phyloP scores from a whole-genome alignment of 2,329 filamentous ascomycete genomes.

The Hansfordia pulvinata region DNA sequence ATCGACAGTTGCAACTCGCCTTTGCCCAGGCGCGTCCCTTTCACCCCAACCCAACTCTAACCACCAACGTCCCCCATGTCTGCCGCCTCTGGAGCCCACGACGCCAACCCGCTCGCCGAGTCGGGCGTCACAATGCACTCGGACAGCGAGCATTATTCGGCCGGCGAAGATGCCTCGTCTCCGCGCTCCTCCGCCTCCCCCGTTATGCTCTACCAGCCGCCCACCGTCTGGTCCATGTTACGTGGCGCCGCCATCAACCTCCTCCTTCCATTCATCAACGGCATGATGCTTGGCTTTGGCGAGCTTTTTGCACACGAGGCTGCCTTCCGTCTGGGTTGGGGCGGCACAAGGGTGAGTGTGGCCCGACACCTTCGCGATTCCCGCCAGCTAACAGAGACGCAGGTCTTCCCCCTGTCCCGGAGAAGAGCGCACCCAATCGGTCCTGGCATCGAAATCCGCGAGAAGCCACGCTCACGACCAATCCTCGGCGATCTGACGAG shows the following conservation, averaged over 20 bases:
- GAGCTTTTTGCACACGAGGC: constrained; percentile 94
- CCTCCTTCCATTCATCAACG: constrained; percentile 90
- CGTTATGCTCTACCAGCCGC: constrained; percentile 77
- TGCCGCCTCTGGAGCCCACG: too few species aligned
- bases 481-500: constrained; percentile 53
- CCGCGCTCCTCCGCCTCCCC: constrained; percentile 51
- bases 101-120: constrained; percentile 46
- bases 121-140: constrained; percentile 68
- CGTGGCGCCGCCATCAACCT: constrained; percentile 90
- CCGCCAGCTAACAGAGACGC: too few species aligned
- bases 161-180: constrained; percentile 44
- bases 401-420: constrained; percentile 46
- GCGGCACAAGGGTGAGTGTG: constrained; percentile 68
- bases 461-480: constrained; percentile 45
- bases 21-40: too few species aligned
- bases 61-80: constrained; percentile 28
- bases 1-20: too few species aligned
- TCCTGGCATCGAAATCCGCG: constrained; percentile 69
- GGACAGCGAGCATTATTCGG: constrained; percentile 73
- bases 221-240: constrained; percentile 73
- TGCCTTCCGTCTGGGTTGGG: constrained; percentile 87
- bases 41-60: not conserved
- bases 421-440: constrained; percentile 56
- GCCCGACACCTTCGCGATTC: not conserved
- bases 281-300: constrained; percentile 95